These are phyloP conservation scores for Stentor roeselii DNA, from an alignment of 73 alveolate genomes.

Conservation along the genomic window DNA sequence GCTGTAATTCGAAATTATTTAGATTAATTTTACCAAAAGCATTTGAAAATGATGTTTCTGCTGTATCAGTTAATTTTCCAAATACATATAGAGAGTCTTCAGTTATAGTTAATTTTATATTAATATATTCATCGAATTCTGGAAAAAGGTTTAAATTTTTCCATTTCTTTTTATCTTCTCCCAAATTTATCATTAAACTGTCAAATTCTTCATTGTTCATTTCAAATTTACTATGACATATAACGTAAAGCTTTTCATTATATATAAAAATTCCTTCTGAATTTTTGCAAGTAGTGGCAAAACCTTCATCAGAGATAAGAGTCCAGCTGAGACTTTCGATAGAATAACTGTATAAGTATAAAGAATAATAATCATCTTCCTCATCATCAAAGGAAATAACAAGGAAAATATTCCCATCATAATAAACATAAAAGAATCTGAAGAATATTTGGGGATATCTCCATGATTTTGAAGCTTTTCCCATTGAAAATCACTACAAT, in stretches of 20 bases:
- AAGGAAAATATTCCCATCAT: too few relatives aligned
- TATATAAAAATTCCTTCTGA: neutral
- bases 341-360: too few relatives aligned
- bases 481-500: too few relatives aligned
- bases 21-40: neutral
- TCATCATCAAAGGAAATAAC: too few relatives aligned
- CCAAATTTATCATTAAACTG: neutral
- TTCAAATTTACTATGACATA: neutral
- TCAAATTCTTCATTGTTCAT: neutral
- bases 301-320: too few relatives aligned
- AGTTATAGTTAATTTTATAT: neutral
- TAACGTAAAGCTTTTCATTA: neutral
- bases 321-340: too few relatives aligned
- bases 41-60: neutral
- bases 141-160: neutral
- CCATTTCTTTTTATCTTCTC: neutral
- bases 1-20: neutral
- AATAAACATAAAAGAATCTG: too few relatives aligned
- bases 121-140: neutral
- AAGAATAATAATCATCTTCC: too few relatives aligned
- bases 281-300: too few relatives aligned
- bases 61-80: neutral
- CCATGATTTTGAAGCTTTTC: too few relatives aligned
- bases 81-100: neutral
- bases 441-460: too few relatives aligned